A percentile compares a stretch with the other conserved stretches of the same genome.
phyloP scores from a whole-genome alignment of 1,284 basidiomycete genomes.

The Papiliotrema flavescens region DNA sequence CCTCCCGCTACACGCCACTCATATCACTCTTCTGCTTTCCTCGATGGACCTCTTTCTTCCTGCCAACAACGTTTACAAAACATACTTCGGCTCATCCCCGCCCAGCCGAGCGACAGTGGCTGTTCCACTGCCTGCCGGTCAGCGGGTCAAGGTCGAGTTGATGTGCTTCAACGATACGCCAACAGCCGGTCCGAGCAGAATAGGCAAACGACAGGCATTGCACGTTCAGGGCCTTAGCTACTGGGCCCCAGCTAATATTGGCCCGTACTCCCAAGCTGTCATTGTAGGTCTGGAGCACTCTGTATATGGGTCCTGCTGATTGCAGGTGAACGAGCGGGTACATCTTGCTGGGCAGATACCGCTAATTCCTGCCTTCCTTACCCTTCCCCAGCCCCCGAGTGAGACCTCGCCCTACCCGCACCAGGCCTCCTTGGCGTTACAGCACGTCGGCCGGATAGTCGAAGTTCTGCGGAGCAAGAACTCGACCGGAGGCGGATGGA shows the following conservation, averaged over 20 bases:
- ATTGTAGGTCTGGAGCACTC: slow-evolving; percentile 54
- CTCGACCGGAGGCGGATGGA: slow-evolving; percentile 60
- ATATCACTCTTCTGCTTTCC: slow-evolving; percentile 80
- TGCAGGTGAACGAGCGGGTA: slow-evolving; percentile 65
- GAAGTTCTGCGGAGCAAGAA: slow-evolving; percentile 55
- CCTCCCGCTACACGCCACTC: slow-evolving; percentile 61
- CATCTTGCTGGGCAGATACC: slow-evolving; percentile 96
- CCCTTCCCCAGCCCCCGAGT: slow-evolving; percentile 58
- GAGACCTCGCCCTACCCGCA: slow-evolving; percentile 27
- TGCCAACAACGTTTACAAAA: slow-evolving; percentile 73
- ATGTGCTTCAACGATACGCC: slow-evolving; percentile 57
- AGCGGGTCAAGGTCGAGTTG: slow-evolving; percentile 69
- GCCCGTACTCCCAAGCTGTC: slow-evolving; percentile 94
- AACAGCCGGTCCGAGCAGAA: neutral
- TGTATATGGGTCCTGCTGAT: neutral
- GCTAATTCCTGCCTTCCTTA: slow-evolving; percentile 69
- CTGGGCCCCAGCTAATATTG: slow-evolving; percentile 99
- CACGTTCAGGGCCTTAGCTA: slow-evolving; percentile 95
- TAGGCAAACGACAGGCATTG: slow-evolving; percentile 63
- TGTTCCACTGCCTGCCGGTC: slow-evolving; percentile 60
- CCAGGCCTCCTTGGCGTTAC: slow-evolving; percentile 64
- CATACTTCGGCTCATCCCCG: slow-evolving; percentile 84
- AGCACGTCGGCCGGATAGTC: slow-evolving; percentile 72
- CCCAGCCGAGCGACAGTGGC: slow-evolving; percentile 90
- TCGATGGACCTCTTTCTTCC: slow-evolving; percentile 71